These are phyloP conservation scores for Canavalia gladiata DNA, from an alignment of 306 rosid genomes.

Conservation along the genomic window DNA sequence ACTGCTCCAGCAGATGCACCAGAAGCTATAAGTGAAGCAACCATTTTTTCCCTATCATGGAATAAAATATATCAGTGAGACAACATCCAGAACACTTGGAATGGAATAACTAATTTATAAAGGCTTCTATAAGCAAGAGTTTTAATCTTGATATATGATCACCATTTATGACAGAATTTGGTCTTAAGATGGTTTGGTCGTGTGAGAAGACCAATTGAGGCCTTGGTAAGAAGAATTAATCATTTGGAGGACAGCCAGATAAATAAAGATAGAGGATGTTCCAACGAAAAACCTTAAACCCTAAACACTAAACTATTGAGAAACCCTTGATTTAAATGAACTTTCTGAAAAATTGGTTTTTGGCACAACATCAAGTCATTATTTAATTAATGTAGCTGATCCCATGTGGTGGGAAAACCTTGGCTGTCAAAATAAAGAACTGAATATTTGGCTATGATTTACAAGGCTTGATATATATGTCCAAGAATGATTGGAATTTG, in stretches of 20 bases:
- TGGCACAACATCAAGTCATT: neutral
- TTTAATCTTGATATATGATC: conserved; percentile 25
- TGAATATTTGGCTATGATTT: conserved; percentile 31
- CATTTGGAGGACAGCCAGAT: neutral
- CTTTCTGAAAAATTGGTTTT: conserved; percentile 1
- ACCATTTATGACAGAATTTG: conserved; percentile 5
- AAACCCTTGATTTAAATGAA: neutral
- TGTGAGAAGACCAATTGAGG: conserved; percentile 21
- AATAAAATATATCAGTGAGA: conserved; percentile 43
- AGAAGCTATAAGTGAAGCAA: conserved; percentile 83
- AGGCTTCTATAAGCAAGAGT: conserved; percentile 32
- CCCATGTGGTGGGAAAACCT: neutral
- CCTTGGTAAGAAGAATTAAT: conserved; percentile 9
- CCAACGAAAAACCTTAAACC: neutral
- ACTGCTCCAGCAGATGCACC: conserved; percentile 98
- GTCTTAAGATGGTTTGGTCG: conserved; percentile 26
- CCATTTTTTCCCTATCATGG: conserved; percentile 85
- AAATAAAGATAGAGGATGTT: neutral
- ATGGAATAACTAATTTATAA: conserved; percentile 34
- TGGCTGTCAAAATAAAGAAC: conserved; percentile 26
- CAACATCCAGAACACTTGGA: conserved; percentile 20
- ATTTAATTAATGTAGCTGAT: conserved; percentile 21
- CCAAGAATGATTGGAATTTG: conserved; percentile 26
- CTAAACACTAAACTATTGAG: neutral
- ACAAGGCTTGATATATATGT: conserved; percentile 13